These are phyloP conservation scores for Vigna nakashimae DNA, from an alignment of 306 rosid genomes.

Conservation along the genomic window DNA sequence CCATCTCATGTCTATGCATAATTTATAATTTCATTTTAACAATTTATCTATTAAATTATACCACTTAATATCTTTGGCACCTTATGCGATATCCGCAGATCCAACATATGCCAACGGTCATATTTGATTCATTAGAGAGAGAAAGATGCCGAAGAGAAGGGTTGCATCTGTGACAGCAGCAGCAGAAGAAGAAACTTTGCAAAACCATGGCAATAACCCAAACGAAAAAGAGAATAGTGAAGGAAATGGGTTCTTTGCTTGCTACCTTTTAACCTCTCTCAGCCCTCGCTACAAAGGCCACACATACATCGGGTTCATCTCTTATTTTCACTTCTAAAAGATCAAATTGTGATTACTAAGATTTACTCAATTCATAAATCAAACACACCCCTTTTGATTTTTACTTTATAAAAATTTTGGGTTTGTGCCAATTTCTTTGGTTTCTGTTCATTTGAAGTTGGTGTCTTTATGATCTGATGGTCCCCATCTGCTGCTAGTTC, in stretches of 20 bases:
- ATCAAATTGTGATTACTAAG: conserved; percentile 30
- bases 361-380: conserved; percentile 12
- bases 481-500: background rate
- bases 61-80: too few relatives aligned
- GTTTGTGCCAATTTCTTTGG: conserved; percentile 7
- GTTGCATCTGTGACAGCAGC: conserved; percentile 3
- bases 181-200: conserved; percentile 27
- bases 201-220: conserved; percentile 9
- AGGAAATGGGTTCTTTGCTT: conserved; percentile 71
- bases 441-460: conserved; percentile 16
- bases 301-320: conserved; percentile 81
- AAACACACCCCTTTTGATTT: conserved; percentile 8
- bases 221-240: conserved; percentile 37
- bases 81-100: background rate
- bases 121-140: conserved; percentile 43
- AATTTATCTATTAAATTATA: too few relatives aligned
- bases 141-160: conserved; percentile 55
- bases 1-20: background rate
- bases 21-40: too few relatives aligned
- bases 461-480: background rate
- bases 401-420: conserved; percentile 10
- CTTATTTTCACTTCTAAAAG: conserved; percentile 25
- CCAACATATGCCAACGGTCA: conserved; percentile 69
- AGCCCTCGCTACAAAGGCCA: conserved; percentile 91
- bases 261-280: conserved; percentile 82